Evolutionary conservation across 805 yeast genomes (phyloP).

Genomic region (Middelhovenomyces tepae): DNA sequence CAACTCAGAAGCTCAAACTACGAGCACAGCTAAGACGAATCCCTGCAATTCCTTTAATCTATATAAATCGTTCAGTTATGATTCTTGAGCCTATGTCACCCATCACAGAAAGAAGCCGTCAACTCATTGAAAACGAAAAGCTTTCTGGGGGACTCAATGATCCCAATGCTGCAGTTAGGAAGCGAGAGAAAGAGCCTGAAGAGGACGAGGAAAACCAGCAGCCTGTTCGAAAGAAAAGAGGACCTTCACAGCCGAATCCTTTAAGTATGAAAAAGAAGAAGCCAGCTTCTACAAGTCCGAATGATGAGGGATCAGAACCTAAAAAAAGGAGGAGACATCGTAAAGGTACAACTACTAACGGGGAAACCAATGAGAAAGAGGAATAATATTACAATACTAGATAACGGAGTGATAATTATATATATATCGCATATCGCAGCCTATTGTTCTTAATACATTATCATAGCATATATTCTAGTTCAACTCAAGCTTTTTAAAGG

Average conservation of each 20-base stretch:
- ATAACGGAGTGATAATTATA: too few relatives aligned
- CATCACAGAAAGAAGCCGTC: conserved; percentile 48
- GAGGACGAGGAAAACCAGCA: conserved; percentile 18
- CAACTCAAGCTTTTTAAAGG: too few relatives aligned
- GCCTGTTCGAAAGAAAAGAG: conserved; percentile 26
- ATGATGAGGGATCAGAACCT: conserved; percentile 7
- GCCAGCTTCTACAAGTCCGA: conserved; percentile 19
- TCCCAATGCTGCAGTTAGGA: conserved; percentile 38
- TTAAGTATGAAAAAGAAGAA: conserved; percentile 77
- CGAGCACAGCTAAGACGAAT: conserved; percentile 61
- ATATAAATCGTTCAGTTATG: conserved; percentile 87
- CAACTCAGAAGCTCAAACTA: conserved; percentile 66
- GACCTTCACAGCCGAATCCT: conserved; percentile 84
- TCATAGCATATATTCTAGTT: too few relatives aligned
- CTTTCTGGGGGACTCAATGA: conserved; percentile 74
- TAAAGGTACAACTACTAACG: too few relatives aligned
- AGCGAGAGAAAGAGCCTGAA: conserved; percentile 16
- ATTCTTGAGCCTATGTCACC: conserved; percentile 88
- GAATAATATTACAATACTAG: too few relatives aligned
- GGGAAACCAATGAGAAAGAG: too few relatives aligned
- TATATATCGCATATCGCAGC: too few relatives aligned
- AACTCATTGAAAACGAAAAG: conserved; percentile 52
- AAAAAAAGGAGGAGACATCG: too few relatives aligned
- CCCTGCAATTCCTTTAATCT: conserved; percentile 86
- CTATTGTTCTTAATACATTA: too few relatives aligned